Evolutionary conservation across 257 asterid species (phyloP).

Genomic region (Cruciata laevipes): DNA sequence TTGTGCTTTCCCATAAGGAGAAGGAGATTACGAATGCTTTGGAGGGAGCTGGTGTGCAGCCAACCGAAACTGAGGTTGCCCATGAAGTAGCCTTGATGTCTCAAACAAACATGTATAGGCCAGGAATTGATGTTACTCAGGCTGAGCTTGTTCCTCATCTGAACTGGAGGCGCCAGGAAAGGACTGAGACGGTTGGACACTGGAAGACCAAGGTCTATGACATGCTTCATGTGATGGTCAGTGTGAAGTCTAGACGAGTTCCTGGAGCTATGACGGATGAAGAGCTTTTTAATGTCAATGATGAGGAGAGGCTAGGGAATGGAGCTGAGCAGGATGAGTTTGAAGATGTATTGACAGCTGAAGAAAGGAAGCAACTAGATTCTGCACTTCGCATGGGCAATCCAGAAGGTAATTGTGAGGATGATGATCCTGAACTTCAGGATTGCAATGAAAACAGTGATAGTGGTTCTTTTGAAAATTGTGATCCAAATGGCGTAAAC

Average conservation of each 20-base stretch:
- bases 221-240: conserved; percentile 91
- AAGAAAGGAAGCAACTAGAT: conserved; percentile 84
- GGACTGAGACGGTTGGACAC: conserved; percentile 87
- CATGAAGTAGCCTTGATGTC: conserved; percentile 98
- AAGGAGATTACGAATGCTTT: conserved; percentile 90
- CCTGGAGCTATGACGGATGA: conserved; percentile 99
- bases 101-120: conserved; percentile 97
- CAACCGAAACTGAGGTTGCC: conserved; percentile 95
- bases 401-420: conserved; percentile 59
- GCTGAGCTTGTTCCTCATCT: conserved; percentile 90
- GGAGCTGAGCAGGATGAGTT: conserved; percentile 58
- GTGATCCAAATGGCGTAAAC: conserved; percentile 62
- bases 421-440: conserved; percentile 63
- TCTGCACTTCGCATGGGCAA: conserved; percentile 81
- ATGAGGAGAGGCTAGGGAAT: conserved; percentile 58
- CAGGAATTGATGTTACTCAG: conserved; percentile 97
- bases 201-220: conserved; percentile 97
- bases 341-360: conserved; percentile 90
- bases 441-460: conserved; percentile 58
- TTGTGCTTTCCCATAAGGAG: conserved; percentile 89
- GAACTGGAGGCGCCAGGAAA: conserved; percentile 97
- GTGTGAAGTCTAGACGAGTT: conserved; percentile 96
- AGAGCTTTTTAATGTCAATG: conserved; percentile 82
- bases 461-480: conserved; percentile 59
- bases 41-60: conserved; percentile 95